Base-by-base conservation (phyloP, 2,329 filamentous ascomycete species). In the Botrytis medusae region DNA sequence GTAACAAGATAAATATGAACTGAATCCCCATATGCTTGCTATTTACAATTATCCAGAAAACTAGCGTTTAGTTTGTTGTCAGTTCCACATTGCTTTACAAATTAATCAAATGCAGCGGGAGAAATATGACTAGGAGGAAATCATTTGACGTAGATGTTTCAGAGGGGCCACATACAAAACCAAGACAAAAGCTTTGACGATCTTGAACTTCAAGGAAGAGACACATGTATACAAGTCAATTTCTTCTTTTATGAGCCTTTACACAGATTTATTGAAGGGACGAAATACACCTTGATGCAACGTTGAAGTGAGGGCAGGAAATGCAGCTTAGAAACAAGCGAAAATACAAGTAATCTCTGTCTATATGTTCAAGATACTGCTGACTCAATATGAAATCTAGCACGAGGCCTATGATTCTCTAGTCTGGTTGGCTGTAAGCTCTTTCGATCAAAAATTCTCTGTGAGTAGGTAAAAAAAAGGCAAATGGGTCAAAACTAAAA, bases 21-120 rank as follows among this genome's bases (percentile, higher is more conserved):
- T 14, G 29, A 29, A 29, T 57, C 3, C 14, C 18, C n/a, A 29
- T 18, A 57, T 18, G 2, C 14, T 29, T 9, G 14, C 51, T 14
- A 29, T 57, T 16, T 16, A 67, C 1, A n/a, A 29, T 9, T 29
- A 4, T 10, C 2, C 32, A 67, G n/a, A 29, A 29, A 2, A 37
- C 2, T 1, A 14, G 12, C 12, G 0, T n/a, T 9, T 37, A 20
- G 0, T 1, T 54, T 7, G 32, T 5, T 37, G 32, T n/a, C 2
- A 4, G 37, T 12, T 9, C 20, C 20, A 18, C 14, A 10, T 7
- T 2, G 1, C 22, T 22, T 20, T 22, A 18, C 12, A 29, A 1
- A 4, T 12, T 5, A 29, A 25, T 2, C 16, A 40, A 25, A 20
- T 20, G 51, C 2, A 67, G 5, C 6, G 12, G 14, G 22, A 22